Base-by-base conservation (phyloP, 2,329 filamentous ascomycete genomes). In the Neonectria hederae region DNA sequence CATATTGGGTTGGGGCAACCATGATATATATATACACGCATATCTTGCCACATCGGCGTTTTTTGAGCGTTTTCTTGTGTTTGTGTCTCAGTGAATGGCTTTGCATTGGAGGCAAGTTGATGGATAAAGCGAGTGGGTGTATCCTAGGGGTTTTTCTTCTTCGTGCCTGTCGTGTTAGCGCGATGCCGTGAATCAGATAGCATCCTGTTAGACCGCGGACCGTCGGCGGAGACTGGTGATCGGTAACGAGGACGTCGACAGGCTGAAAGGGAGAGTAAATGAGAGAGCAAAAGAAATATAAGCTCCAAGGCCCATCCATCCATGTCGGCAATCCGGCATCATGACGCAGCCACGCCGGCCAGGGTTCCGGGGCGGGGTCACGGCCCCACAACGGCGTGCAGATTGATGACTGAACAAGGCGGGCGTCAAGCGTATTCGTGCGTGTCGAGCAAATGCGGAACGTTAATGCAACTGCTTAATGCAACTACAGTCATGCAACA, bases 321-420 rank as follows among this genome's bases (percentile, higher is more conserved):
- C 26, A 5, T 14, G 45, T 51, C 13, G 14, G 30, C 30, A 22
- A 35, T 55, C n/a, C 35, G 54, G 63, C 59, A 53, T 58, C 57
- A 62, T 64, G 43, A 53, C 35, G 65, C 63, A 63, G 57, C 52
- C 49, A 57, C 51, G 8, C 28, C 49, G n/a, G n/a, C 24, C n/a
- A 30, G 8, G 19, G n/a, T 43, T 8, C 38, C 40, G 26, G 54
- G 43, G 40, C 30, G 28, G 28, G 22, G 30, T 52, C 22, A 14
- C 32, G 38, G 38, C 22, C 45, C 38, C 35, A 54, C 35, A 32
- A 19, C 24, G 17, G 35, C 32, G 40, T 43, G 53, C 38, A 28
- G 24, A 43, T 40, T 19, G 11, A 38, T 17, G 5, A 8, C 5
- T 22, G n/a, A 19, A 19, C 30, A 24, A 38, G 21, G 17, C 28